These are phyloP conservation scores for Vitis rupestris DNA, from an alignment of 164 flowering plant genomes.

Conservation along the genomic window DNA sequence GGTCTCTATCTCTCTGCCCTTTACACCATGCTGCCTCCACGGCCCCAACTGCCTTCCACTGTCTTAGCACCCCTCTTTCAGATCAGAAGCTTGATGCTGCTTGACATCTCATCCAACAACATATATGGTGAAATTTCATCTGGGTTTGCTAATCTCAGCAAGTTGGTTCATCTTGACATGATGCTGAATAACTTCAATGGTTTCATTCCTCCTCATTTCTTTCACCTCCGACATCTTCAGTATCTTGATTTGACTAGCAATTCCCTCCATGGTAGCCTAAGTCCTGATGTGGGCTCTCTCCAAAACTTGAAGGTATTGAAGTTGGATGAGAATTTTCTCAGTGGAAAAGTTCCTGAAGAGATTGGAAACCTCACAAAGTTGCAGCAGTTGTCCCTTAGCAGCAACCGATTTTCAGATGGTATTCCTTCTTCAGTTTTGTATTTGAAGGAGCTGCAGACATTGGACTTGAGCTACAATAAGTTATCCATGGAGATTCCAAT, in stretches of 20 bases:
- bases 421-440: slow-evolving; percentile 33
- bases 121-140: slow-evolving; percentile 38
- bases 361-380: slow-evolving; percentile 41
- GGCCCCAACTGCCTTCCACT: slow-evolving; percentile 8
- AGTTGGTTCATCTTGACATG: slow-evolving; percentile 41
- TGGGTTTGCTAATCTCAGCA: slow-evolving; percentile 38
- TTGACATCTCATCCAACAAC: slow-evolving; percentile 40
- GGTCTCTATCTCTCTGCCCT: slow-evolving; percentile 32
- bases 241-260: slow-evolving; percentile 45
- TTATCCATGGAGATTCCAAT: slow-evolving; percentile 39
- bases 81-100: slow-evolving; percentile 28
- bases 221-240: slow-evolving; percentile 25
- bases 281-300: slow-evolving; percentile 27
- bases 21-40: background rate
- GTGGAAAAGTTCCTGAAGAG: slow-evolving; percentile 39
- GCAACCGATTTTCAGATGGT: slow-evolving; percentile 34
- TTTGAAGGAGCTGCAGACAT: slow-evolving; percentile 18
- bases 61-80: slow-evolving; percentile 39
- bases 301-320: slow-evolving; percentile 28
- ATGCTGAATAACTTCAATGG: slow-evolving; percentile 36
- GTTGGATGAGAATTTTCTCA: slow-evolving; percentile 36
- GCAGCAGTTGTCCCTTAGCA: slow-evolving; percentile 23
- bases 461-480: slow-evolving; percentile 42
- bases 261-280: slow-evolving; percentile 30
- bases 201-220: slow-evolving; percentile 42